Conservation (phyloP, 2,329 filamentous ascomycete species). For the Neonectria sp. region DNA sequence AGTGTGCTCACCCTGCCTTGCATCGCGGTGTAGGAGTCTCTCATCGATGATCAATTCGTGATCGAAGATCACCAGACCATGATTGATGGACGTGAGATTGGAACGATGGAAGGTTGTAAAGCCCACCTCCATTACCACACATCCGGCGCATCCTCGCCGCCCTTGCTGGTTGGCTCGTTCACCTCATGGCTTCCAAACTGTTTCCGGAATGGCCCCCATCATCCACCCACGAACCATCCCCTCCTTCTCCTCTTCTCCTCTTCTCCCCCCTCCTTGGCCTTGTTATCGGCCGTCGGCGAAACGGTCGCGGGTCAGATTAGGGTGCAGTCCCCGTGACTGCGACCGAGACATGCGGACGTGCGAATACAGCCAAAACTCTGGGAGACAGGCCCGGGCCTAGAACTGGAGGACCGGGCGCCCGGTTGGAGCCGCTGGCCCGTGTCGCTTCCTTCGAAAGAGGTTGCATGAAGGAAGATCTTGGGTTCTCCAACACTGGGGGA, state of each 20-base stretch:
- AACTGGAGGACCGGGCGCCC: constrained; percentile 38
- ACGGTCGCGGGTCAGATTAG: not conserved
- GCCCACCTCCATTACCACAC: constrained; percentile 7
- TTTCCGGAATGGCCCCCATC: constrained; percentile 15
- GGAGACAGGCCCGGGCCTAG: constrained; percentile 13
- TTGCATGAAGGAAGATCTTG: constrained; percentile 37
- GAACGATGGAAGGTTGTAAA: constrained; percentile 25
- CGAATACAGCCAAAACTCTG: not conserved
- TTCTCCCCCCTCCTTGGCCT: constrained; percentile 3
- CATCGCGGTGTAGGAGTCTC: not conserved
- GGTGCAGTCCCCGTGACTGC: not conserved
- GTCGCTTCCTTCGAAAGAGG: constrained; percentile 35
- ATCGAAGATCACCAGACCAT: constrained; percentile 30
- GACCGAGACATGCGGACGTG: not conserved
- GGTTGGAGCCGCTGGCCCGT: constrained; percentile 45
- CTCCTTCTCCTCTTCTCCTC: not conserved
- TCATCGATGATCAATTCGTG: constrained; percentile 18
- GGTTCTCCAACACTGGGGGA: constrained; percentile 25
- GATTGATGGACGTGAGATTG: constrained; percentile 17
- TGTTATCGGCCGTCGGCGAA: constrained; percentile 3
- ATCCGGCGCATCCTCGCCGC: not conserved
- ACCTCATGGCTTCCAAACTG: constrained; percentile 19
- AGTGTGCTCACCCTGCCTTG: constrained; percentile 24
- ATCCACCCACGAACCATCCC: constrained; percentile 9
- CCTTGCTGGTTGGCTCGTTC: not conserved